Evolutionary conservation across 352 stramenopile species (phyloP), one percentile per base, ranked within the genome.

Genomic region (Aphanomyces cochlioides): DNA sequence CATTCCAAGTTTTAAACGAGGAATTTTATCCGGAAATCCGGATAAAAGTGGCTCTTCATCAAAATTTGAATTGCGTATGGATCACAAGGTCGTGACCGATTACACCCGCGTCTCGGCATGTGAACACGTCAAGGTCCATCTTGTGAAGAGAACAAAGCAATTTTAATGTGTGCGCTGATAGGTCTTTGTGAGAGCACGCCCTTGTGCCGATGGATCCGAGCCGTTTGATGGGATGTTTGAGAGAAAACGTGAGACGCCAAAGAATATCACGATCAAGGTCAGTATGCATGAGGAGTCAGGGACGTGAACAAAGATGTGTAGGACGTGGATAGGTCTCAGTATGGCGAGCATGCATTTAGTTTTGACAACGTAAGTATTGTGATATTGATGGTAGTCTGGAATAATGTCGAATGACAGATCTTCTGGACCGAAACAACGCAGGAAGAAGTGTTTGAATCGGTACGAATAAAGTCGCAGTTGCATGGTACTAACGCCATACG

Each of bases 41-140:
- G 28, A 28, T 28, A 28, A 28, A 28, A 28, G 28, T 2, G 28
- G 28, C 28, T 28, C 28, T 28, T 28, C 28, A 28, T 28, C 28
- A 28, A 28, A 28, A 28, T 28, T 28, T 28, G 28, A 28, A 28
- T 28, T 28, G 28, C 28, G 34, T 34, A 93, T 93, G 86, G 86
- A 91, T 73, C 86, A 93, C 77, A 93, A 90, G 71, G 83, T 93
- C 74, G 91, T 85, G 56, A 92, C 83, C 8, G 86, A 93, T 73
- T 93, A 93, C 78, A 93, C 86, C 36, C 82, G 86, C 39, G 72
- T 90, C 69, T 79, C 89, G 7, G 82, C 75, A 40, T 90, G 91
- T 53, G 79, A 84, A 15, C 92, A 91, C 67, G 84, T 93, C 75
- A 93, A 93, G 74, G 84, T 85, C 56, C 8, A 17, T 56, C 8